Evolutionary conservation across 352 stramenopile species (phyloP), one percentile per base, ranked within the genome.

Genomic region (Pythium periplocum): DNA sequence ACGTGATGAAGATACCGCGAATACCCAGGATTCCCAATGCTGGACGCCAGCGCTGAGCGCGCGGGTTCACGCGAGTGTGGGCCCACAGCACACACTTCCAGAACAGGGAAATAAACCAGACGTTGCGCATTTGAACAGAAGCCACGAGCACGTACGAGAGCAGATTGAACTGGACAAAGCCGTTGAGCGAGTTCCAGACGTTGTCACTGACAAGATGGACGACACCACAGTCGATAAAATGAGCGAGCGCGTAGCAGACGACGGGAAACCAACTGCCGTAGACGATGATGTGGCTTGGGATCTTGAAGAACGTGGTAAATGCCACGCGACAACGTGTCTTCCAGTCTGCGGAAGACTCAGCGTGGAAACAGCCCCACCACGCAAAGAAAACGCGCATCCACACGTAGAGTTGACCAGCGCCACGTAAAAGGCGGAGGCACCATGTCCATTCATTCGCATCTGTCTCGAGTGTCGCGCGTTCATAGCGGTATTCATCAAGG

Each of bases 101-200:
- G 4, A 59, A 34, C 7, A 77, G 44, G 40, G 68, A 57, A n/a
- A 77, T 26, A 7, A 77, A 45, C 65, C 68, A 77, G 4, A 74
- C 49, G 35, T 74, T 74, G 36, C 68, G 64, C 68, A 77, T 74
- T 46, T 74, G 65, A 37, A 74, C 57, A 9, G 54, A 57, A 1
- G 58, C 62, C 2, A 64, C 44, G 12, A 26, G n/a, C 17, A 66
- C 17, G 62, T 68, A 71, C 9, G 31, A 35, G 35, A 62, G 11
- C 2, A 59, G 47, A 11, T 68, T 9, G 32, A 71, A 71, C 4
- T 45, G 33, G 32, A 61, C 51, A 33, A 62, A 30, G n/a, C 66
- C 66, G 31, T 66, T 47, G 30, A 48, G 11, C 2, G 62, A 52
- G 3, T 47, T 33, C 66, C 66, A 75, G 2, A 54, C 30, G 30